phyloP scores from a whole-genome alignment of 495 filamentous ascomycete genomes.

The Tuber microsphaerosporum region DNA sequence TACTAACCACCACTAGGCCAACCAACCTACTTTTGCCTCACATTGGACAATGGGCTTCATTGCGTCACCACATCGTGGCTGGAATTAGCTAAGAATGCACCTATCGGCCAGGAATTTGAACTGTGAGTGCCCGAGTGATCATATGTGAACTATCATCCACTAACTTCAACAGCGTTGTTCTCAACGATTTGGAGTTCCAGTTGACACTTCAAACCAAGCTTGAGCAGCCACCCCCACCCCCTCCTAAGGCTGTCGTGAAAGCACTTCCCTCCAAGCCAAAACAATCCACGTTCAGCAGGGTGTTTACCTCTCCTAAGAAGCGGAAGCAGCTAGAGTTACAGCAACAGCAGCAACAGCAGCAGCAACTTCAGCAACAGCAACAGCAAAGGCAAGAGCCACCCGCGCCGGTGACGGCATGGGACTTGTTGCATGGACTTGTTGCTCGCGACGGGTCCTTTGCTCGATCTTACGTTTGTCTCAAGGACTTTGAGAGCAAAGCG shows the following conservation, averaged over 20 bases:
- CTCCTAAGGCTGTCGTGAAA: constrained; percentile 54
- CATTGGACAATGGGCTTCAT: constrained; percentile 92
- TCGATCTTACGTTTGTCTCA: constrained; percentile 83
- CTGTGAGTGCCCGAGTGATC: constrained; percentile 46
- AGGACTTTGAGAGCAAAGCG: constrained; percentile 77
- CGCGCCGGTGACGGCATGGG: constrained; percentile 59
- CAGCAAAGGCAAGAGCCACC: constrained; percentile 57
- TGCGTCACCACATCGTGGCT: constrained; percentile 96
- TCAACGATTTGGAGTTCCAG: constrained; percentile 94
- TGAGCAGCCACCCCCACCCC: constrained; percentile 60
- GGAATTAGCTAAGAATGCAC: constrained; percentile 83
- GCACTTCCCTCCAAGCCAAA: constrained; percentile 52
- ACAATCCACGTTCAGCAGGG: constrained; percentile 76
- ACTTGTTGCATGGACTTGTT: constrained; percentile 74
- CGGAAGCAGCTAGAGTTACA: constrained; percentile 78
- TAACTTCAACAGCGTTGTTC: constrained; percentile 57
- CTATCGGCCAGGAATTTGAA: constrained; percentile 97
- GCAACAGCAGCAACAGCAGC: constrained; percentile 50
- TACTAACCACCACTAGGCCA: constrained; percentile 58
- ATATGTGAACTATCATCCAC: neutral
- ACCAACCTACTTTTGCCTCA: constrained; percentile 84
- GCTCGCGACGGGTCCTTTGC: constrained; percentile 88
- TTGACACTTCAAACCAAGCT: constrained; percentile 92
- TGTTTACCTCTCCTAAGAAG: constrained; percentile 91
- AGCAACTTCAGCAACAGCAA: constrained; percentile 64